Base-by-base conservation (phyloP, 768 basidiomycete genomes). In the Pleurotus eryngii region DNA sequence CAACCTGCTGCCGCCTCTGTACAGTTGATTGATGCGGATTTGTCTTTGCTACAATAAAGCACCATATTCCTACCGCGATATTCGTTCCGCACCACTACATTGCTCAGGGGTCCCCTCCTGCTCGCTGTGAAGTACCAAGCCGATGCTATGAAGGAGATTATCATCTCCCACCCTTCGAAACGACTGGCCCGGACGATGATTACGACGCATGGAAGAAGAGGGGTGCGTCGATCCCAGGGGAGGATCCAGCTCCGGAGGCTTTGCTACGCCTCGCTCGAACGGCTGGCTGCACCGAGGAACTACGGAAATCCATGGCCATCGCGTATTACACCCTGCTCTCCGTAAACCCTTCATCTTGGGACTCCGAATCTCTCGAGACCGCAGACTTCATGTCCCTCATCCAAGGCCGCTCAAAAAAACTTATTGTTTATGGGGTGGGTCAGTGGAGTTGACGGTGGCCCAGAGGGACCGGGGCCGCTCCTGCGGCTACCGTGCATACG, bases 101-200 rank as follows among this genome's bases (percentile, higher is more conserved):
- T 46, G 11, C 22, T 46, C 14, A 14, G 12, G 12, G 5, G 17
- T 14, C 48, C 26, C 48, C 24, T 26, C 12, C 26, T 12, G 18
- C 14, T 17, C 9, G 12, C 8, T 53, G 42, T 24, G 22, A 24
- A 24, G 22, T 24, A 24, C 22, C 22, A 24, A 24, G 22, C 22
- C 2, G 22, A 24, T 24, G 22, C 22, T 24, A 24, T 24, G 22
- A 24, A 24, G 22, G 22, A 24, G 22, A 24, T 3, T 17, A 59
- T 55, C 27, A 38, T 55, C 12, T 27, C 39, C 5, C 54, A 55
- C 45, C 45, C 53, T 59, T 15, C 17, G 37, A 6, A 12, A 11
- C 8, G 27, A 55, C 22, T 59, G 58, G 51, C 58, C 58, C 58
- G 15, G 18, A 22, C 15, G 48, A 49, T 24, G 48, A 49, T 26